Evolutionary conservation across 225 moss, liverwort and hornwort genomes (phyloP), one percentile per base, ranked within the genome.

Genomic region (Thuidium tamariscinum): DNA sequence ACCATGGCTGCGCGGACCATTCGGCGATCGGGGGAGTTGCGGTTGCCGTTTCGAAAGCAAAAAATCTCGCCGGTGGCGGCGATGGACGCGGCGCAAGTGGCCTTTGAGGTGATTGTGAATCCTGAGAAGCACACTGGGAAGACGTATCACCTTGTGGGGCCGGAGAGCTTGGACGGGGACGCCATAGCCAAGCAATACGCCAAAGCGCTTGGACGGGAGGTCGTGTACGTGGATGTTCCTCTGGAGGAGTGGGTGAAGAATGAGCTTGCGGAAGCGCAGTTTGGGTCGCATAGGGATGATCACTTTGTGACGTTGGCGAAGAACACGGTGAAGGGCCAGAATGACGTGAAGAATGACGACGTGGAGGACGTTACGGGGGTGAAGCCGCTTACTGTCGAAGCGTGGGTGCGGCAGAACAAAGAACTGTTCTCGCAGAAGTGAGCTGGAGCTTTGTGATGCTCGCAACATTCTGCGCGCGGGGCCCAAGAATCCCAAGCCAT

Each of bases 381-480:
- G 63, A 72, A 82, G 85, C 57, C 88, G 55, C 87, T 75, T 18
- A 55, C 82, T 8, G 37, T 90, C 8, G 88, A 85, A 69, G 88
- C 56, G 12, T 90, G 88, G 90, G 88, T 90, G 73, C 79, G 85
- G 4, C 82, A 90, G 42, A 90, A 90, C 79, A 41, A 9, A n/a
- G 74, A 85, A 13, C 27, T 85, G 44, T 89, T 89, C 84, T 56
- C 83, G 5, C 13, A 48, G 29, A 39, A n/a, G 19, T 67, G 29
- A 82, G 37, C 57, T 22, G 22, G 59, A 60, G 30, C 32, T 34
- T 29, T 25, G 29, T 59, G 57, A 41, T 41, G 39, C 10, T 78
- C 19, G 26, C 78, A 16, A 16, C 55, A 55, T 37, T 55, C 37
- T 57, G 39, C 56, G 17, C 52, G 52, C 52, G 52, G 52, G 2